phyloP scores from a whole-genome alignment of 2,329 filamentous ascomycete genomes.

The Xylaria arbuscula region DNA sequence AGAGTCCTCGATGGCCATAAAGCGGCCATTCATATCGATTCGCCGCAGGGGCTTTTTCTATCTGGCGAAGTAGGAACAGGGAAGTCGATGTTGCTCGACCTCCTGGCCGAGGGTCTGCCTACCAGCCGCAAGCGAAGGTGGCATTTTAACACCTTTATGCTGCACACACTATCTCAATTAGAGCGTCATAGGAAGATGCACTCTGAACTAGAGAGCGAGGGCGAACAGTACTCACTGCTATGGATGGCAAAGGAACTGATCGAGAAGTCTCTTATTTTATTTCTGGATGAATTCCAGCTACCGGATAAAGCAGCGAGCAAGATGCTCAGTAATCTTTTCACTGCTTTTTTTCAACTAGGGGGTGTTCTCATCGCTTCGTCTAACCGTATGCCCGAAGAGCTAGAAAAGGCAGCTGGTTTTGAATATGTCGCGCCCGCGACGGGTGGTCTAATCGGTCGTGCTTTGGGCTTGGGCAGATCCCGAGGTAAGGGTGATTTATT shows the following conservation, averaged over 20 bases:
- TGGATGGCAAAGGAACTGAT: conserved; percentile 81
- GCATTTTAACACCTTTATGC: conserved; percentile 90
- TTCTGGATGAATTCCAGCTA: conserved; percentile 85
- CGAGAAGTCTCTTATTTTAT: conserved; percentile 78
- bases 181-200: conserved; percentile 69
- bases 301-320: conserved; percentile 82
- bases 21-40: conserved; percentile 75
- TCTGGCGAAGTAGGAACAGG: conserved; percentile 86
- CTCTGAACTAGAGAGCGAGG: conserved; percentile 38
- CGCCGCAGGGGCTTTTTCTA: conserved; percentile 78
- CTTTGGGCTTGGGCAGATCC: conserved; percentile 56
- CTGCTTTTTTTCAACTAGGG: conserved; percentile 82
- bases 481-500: conserved; percentile 62
- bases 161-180: conserved; percentile 78
- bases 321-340: conserved; percentile 81
- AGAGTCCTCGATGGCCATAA: conserved; percentile 76
- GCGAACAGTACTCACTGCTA: conserved; percentile 73
- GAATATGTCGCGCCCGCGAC: conserved; percentile 69
- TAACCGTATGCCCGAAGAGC: conserved; percentile 85
- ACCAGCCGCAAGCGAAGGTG: conserved; percentile 78
- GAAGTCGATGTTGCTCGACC: conserved; percentile 85
- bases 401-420: conserved; percentile 78
- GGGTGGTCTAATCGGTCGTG: conserved; percentile 62
- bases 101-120: conserved; percentile 82
- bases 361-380: conserved; percentile 84